phyloP scores from a whole-genome alignment of 2,329 filamentous ascomycete genomes.

The Colletotrichum sp. region DNA sequence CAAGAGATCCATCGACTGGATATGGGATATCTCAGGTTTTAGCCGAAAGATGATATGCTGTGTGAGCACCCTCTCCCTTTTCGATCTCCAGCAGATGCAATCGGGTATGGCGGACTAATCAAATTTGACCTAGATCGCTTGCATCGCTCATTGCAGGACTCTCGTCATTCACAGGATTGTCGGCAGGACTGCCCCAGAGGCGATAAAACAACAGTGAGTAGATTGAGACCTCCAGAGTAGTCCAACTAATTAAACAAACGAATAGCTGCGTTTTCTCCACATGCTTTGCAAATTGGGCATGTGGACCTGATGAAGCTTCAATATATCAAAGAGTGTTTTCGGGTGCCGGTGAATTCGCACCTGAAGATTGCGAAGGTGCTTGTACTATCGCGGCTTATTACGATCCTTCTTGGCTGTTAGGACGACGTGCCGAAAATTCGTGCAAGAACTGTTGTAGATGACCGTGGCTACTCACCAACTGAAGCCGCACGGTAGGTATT shows the following conservation, averaged over 20 bases:
- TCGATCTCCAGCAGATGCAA: neutral
- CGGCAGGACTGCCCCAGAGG: neutral
- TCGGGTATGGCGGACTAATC: neutral
- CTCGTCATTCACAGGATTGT: neutral
- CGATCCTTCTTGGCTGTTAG: no score
- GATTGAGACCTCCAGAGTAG: neutral
- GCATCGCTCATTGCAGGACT: neutral
- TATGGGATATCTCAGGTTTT: accelerated
- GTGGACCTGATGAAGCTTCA: neutral
- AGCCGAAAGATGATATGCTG: neutral
- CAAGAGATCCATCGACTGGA: neutral
- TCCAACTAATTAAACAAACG: neutral
- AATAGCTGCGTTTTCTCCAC: neutral
- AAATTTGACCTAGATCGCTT: neutral
- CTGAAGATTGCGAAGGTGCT: neutral
- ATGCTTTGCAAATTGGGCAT: neutral
- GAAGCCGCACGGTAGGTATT: neutral
- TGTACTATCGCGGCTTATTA: neutral
- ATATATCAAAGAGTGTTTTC: neutral
- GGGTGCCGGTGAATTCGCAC: neutral
- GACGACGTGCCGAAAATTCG: neutral
- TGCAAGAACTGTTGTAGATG: neutral
- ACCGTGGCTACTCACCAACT: neutral
- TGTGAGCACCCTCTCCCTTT: neutral
- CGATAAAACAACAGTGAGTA: neutral